Evolutionary conservation across 257 asterid genomes (phyloP).

Genomic region (Nicotiana paniculata): DNA sequence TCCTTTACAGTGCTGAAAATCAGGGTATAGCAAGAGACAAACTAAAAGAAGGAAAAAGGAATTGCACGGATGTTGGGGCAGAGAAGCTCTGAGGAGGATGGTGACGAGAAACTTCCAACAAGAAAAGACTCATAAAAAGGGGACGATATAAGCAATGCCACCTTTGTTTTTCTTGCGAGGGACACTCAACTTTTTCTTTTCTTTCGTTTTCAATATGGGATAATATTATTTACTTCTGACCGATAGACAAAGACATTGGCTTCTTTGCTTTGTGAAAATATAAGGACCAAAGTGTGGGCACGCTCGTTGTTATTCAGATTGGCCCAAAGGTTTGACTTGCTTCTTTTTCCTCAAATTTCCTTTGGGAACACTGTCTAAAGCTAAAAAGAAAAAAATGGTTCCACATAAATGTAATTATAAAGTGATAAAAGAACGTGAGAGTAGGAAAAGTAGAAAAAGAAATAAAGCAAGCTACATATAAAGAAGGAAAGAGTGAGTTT

Average conservation of each 20-base stretch:
- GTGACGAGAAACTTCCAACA: constrained; percentile 8
- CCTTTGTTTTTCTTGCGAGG: constrained; percentile 6
- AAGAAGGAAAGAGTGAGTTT: neutral
- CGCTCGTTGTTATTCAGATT: constrained; percentile 13
- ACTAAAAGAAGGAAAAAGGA: neutral
- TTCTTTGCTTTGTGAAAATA: neutral
- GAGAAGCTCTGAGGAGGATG: neutral
- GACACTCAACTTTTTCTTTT: neutral
- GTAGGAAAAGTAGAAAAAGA: no score
- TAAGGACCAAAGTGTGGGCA: constrained; percentile 19
- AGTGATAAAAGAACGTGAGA: no score
- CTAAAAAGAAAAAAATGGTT: neutral
- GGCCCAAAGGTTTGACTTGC: constrained; percentile 26
- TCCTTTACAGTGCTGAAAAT: neutral
- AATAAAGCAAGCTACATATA: neutral
- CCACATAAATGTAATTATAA: no score
- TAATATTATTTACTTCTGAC: constrained; percentile 3
- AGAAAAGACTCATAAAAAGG: constrained; percentile 12
- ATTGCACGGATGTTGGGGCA: neutral
- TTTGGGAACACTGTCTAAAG: neutral
- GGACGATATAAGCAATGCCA: constrained; percentile 3
- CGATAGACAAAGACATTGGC: neutral
- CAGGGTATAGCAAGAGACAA: neutral
- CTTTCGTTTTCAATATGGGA: neutral
- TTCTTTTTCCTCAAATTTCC: neutral